Base-by-base conservation (phyloP, 208 protist genomes). In the Leishmania mexicana region DNA sequence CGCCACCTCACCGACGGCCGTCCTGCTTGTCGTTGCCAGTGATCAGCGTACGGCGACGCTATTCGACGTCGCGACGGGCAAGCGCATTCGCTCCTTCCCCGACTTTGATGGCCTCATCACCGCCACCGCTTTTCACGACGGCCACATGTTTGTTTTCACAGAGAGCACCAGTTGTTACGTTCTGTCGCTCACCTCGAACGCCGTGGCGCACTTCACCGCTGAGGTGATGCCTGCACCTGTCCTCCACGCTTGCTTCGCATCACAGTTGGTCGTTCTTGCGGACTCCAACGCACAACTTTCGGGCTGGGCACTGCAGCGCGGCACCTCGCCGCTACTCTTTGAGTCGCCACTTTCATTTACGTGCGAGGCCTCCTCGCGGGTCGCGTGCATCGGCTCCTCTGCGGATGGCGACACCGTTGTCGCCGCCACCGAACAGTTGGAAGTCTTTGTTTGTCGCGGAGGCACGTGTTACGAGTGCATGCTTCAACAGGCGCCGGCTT, bases 1-100 rank as follows among this genome's bases (percentile, higher is more conserved):
- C 19, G 49, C 71, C 8, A 28, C 13, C n/a, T 54, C 45, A 3
- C 7, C 28, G 68, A 35, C 31, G 28, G 77, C 64, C 28, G 71
- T 70, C 45, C 62, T 85, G 51, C 77, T 85, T 4, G 54, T 91
- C 28, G 79, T 88, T 35, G 76, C 83, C 35, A 65, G 67, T 31
- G 82, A 85, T 65, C 60, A 83, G 17, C 72, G 79, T 8, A 81
- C 71, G 15, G 83, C 85, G 8, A 76, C 79, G 40, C 58, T 92
- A 31, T 86, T 87, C 72, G 77, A 88, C 53, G 81, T 77, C 17
- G 35, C 53, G 40, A 85, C 87, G 10, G 87, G 89, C 0, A 76
- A 85, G 42, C 80, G 87, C 7, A 75, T 90, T 49, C 86, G 89
- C 13, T 81, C 60, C 65, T 92, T 92, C 54, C 84, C 84, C 4